Percentiles rank a stretch among this genome's conserved stretches.
phyloP scores from a whole-genome alignment of 306 rosid genomes.

The Pachyrhizus erosus region DNA sequence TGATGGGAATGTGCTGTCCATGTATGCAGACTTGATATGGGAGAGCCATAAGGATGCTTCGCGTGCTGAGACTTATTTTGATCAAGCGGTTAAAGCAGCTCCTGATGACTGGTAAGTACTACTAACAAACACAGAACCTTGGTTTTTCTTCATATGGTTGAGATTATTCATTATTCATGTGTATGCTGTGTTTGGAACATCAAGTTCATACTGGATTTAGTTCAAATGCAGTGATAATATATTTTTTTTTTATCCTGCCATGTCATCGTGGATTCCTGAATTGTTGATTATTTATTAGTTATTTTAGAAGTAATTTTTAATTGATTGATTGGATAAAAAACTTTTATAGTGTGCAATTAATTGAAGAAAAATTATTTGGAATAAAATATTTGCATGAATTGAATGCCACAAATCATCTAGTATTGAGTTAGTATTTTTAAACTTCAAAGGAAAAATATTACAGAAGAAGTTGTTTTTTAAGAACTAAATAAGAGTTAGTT shows the following conservation, averaged over 20 bases:
- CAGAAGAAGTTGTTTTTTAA: too few species aligned
- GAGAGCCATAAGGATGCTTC: constrained; percentile 70
- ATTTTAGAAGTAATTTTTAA: too few species aligned
- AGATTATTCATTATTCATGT: background rate
- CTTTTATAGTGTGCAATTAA: too few species aligned
- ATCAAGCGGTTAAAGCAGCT: constrained; percentile 77
- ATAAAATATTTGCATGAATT: background rate
- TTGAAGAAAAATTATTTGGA: background rate
- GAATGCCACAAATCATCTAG: background rate
- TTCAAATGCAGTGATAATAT: too few species aligned
- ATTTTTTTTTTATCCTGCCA: too few species aligned
- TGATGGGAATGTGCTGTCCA: constrained; percentile 68
- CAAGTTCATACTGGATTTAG: background rate
- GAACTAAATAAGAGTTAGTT: too few species aligned
- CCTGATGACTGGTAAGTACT: constrained; percentile 90
- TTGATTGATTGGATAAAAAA: background rate
- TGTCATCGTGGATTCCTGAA: too few species aligned
- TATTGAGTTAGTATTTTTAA: too few species aligned
- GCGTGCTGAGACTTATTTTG: constrained; percentile 71
- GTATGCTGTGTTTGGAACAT: background rate
- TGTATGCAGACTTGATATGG: constrained; percentile 91
- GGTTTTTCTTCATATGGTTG: background rate
- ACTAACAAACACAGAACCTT: background rate
- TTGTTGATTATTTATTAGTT: too few species aligned
- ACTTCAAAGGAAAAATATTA: too few species aligned